Evolutionary conservation across 345 rosid species (phyloP).

Genomic region (Camelina laxa): DNA sequence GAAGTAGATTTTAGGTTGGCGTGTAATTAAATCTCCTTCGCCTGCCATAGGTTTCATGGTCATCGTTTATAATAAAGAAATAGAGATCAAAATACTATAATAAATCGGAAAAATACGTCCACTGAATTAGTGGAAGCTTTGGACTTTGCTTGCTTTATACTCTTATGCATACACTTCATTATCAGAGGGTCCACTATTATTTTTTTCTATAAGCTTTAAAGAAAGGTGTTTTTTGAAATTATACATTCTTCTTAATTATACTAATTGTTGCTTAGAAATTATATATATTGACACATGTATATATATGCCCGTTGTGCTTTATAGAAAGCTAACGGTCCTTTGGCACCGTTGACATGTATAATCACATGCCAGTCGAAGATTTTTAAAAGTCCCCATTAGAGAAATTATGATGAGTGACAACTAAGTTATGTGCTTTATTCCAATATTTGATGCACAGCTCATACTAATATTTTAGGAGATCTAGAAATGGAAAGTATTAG

Average conservation of each 20-base stretch:
- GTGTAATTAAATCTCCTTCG: neutral
- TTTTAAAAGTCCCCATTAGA: slow-evolving; percentile 17
- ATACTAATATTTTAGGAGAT: slow-evolving; percentile 12
- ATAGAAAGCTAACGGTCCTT: slow-evolving; percentile 43
- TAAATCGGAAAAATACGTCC: slow-evolving; percentile 24
- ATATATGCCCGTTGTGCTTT: slow-evolving; percentile 35
- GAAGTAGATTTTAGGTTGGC: neutral
- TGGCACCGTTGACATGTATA: slow-evolving; percentile 46
- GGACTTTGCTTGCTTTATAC: slow-evolving; percentile 49
- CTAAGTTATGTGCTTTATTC: slow-evolving; percentile 39
- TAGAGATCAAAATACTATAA: slow-evolving; percentile 1
- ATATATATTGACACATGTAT: neutral
- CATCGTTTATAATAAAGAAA: slow-evolving; percentile 14
- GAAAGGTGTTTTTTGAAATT: slow-evolving; percentile 28
- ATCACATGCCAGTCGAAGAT: slow-evolving; percentile 41
- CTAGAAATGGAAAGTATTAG: neutral
- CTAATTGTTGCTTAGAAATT: slow-evolving; percentile 2
- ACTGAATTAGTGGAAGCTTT: slow-evolving; percentile 45
- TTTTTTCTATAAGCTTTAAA: slow-evolving; percentile 35
- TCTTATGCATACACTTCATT: slow-evolving; percentile 44
- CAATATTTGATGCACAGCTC: slow-evolving; percentile 1
- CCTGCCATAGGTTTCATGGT: neutral
- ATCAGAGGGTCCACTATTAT: slow-evolving; percentile 39
- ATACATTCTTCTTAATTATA: neutral
- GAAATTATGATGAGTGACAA: slow-evolving; percentile 46